Base-by-base conservation (phyloP, 805 yeast genomes). In the Suhomyces sp. region DNA sequence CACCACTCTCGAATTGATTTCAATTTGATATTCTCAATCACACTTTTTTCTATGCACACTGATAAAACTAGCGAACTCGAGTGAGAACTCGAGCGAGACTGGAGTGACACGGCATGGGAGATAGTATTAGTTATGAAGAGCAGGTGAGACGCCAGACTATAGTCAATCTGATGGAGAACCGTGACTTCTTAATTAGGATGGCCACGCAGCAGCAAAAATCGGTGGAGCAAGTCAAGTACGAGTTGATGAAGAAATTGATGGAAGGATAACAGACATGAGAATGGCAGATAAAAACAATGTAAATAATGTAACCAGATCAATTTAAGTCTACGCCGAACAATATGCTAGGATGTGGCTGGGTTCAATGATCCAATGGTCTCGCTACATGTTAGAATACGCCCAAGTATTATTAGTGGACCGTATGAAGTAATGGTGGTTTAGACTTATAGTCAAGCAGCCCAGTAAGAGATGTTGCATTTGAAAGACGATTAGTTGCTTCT, bases 201-300 rank as follows among this genome's bases (percentile, higher is more conserved):
- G 79, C 80, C 12, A 63, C 63, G 47, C 78, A 73, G 58, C 77
- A 74, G 57, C 68, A 69, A 51, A 74, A 74, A 53, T 65, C 75
- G 5, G 78, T 75, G 33, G 73, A 72, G 56, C 78, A 74, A 57
- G 76, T 75, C 40, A 69, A 66, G 50, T 69, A 74, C 54, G 80
- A 75, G 57, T 56, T 75, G 48, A 65, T 65, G 68, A 54, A 64
- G 53, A 66, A 65, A 51, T 50, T 71, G 27, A 45, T 51, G 40
- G 60, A 60, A 12, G 58, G 59, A 5, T 54, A 44, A 38, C 6
- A 12, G 31, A n/a, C n/a, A n/a, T n/a, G n/a, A n/a, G n/a, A n/a
- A n/a, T n/a, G n/a, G n/a, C n/a, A n/a, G n/a, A n/a, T n/a, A n/a
- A n/a, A n/a, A n/a, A n/a, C n/a, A n/a, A n/a, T n/a, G n/a, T n/a